Evolutionary conservation across 805 yeast species (phyloP).

Genomic region (Kluyveromyces aestuarii): DNA sequence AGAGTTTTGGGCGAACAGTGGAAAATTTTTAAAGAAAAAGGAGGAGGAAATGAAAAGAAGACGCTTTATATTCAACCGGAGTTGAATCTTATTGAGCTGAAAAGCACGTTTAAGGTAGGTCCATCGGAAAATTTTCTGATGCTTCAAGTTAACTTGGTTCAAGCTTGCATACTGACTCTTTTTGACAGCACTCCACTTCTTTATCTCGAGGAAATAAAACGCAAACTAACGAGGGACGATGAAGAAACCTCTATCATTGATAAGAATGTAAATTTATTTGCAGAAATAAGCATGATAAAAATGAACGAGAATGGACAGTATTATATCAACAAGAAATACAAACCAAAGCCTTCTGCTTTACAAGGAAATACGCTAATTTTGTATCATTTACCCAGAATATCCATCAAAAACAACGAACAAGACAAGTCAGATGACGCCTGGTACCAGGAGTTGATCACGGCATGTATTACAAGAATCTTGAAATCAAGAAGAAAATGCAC

Average conservation of each 20-base stretch:
- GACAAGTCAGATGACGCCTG: conserved; percentile 13
- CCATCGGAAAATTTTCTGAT: conserved; percentile 2
- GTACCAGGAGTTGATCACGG: conserved; percentile 22
- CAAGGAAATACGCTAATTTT: conserved; percentile 17
- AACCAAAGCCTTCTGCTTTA: conserved; percentile 14
- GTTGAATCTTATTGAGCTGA: conserved; percentile 25
- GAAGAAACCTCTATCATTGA: not conserved
- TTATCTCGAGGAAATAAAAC: conserved; percentile 7
- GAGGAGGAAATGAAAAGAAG: conserved; percentile 9
- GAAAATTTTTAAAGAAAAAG: conserved; percentile 4
- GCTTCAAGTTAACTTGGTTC: conserved; percentile 20
- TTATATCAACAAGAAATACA: conserved; percentile 13
- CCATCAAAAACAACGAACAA: not conserved
- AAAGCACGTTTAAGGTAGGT: conserved; percentile 11
- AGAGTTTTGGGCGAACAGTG: conserved; percentile 12
- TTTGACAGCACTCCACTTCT: conserved; percentile 15
- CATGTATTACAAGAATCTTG: conserved; percentile 18
- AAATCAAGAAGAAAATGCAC: conserved; percentile 8
- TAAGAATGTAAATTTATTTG: conserved; percentile 15
- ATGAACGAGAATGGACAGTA: conserved; percentile 3
- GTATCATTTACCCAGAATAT: conserved; percentile 5
- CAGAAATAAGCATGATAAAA: conserved; percentile 9
- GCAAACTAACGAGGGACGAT: conserved; percentile 3
- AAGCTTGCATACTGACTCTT: conserved; percentile 17
- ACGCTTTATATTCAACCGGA: conserved; percentile 13